Conservation (phyloP, 345 rosid genomes). For the Murraya paniculata region DNA sequence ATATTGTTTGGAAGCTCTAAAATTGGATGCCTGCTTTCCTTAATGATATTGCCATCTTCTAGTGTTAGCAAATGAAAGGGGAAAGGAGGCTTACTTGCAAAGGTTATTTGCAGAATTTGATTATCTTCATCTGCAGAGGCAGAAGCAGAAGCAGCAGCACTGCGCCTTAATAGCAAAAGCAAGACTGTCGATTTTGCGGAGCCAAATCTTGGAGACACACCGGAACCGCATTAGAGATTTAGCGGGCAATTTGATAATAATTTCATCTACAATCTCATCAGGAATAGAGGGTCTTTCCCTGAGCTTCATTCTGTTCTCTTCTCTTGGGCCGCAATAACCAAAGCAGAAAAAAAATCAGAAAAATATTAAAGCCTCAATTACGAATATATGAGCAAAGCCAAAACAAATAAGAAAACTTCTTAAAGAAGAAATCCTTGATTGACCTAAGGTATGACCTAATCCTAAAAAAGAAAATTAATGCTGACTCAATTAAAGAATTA, state of each 20-base stretch:
- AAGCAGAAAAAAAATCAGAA: no score
- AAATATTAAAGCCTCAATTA: no score
- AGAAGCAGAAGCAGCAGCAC: not conserved
- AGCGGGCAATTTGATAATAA: not conserved
- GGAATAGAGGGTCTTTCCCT: not conserved
- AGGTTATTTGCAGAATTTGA: not conserved
- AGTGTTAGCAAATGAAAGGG: no score
- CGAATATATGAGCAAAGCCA: no score
- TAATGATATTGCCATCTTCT: no score
- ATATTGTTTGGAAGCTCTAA: not conserved
- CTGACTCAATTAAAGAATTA: no score
- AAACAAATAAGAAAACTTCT: no score
- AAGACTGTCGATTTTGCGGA: not conserved
- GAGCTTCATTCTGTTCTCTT: not conserved
- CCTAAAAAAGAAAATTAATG: no score
- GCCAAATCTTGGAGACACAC: not conserved
- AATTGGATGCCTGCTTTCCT: not conserved
- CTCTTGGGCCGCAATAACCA: no score
- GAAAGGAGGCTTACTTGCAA: not conserved
- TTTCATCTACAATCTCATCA: not conserved
- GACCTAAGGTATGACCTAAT: no score
- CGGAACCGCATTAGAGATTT: not conserved
- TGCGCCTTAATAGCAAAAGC: not conserved
- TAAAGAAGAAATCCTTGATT: no score
- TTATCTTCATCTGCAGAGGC: not conserved